Percentiles rank a stretch among this genome's conserved stretches.
These are phyloP conservation scores for Alnus glutinosa DNA, from an alignment of 306 rosid species.

Conservation along the genomic window DNA sequence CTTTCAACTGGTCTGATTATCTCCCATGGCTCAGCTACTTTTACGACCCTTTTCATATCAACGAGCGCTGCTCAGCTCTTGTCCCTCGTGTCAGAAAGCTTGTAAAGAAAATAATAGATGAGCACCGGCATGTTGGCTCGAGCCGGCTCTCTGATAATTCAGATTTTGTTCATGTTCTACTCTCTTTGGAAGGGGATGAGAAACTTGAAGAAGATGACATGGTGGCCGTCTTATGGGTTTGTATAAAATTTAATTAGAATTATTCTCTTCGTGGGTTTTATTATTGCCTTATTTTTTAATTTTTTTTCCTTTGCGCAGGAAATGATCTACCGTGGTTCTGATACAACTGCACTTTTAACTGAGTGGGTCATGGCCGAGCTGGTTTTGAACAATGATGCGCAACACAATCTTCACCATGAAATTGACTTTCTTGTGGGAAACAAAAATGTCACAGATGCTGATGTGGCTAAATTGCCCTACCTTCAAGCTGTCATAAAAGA, in stretches of 20 bases:
- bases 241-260: not conserved
- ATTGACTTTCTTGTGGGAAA: constrained; percentile 28
- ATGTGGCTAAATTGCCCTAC: constrained; percentile 35
- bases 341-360: constrained; percentile 45
- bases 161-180: constrained; percentile 49
- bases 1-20: constrained; percentile 52
- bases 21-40: constrained; percentile 42
- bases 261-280: not conserved
- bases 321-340: constrained; percentile 59
- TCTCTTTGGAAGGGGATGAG: constrained; percentile 44
- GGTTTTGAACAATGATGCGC: constrained; percentile 36
- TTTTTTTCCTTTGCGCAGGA: constrained; percentile 24
- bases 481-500: constrained; percentile 46
- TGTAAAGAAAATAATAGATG: constrained; percentile 36
- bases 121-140: constrained; percentile 27
- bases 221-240: constrained; percentile 55
- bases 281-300: no score
- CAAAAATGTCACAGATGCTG: constrained; percentile 30
- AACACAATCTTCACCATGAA: constrained; percentile 31
- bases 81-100: constrained; percentile 44
- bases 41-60: constrained; percentile 37
- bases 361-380: constrained; percentile 57
- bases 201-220: constrained; percentile 51
- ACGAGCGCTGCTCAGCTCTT: constrained; percentile 36
- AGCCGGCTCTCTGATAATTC: constrained; percentile 27